These are phyloP conservation scores for Neonectria faginata DNA, from an alignment of 2,329 filamentous ascomycete genomes.

Conservation along the genomic window DNA sequence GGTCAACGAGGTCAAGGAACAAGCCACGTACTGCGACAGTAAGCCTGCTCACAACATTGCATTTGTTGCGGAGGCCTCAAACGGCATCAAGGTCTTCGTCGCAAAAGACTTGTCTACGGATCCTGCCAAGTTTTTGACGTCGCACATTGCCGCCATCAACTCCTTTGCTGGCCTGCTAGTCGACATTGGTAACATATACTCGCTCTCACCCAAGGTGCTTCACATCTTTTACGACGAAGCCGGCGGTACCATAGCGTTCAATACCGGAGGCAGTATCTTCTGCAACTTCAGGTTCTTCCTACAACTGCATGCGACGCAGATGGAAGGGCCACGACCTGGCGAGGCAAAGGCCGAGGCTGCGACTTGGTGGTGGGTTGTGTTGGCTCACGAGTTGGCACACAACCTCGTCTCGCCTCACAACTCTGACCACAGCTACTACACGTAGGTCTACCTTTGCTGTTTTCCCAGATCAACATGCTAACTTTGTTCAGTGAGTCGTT, in stretches of 20 bases:
- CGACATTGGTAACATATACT: constrained; percentile 79
- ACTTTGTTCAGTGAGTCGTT: constrained; percentile 72
- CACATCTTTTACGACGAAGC: constrained; percentile 89
- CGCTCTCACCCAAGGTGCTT: constrained; percentile 73
- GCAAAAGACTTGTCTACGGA: constrained; percentile 64
- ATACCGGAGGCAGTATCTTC: constrained; percentile 86
- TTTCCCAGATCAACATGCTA: constrained; percentile 29
- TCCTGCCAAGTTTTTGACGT: constrained; percentile 66
- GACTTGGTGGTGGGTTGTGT: constrained; percentile 94
- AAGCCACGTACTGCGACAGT: constrained; percentile 87
- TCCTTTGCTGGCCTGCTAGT: constrained; percentile 76
- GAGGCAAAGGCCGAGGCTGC: constrained; percentile 74
- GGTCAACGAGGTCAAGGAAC: constrained; percentile 81
- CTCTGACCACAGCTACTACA: constrained; percentile 85
- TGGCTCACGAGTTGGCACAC: constrained; percentile 95
- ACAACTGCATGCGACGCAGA: constrained; percentile 74
- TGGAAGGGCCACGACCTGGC: constrained; percentile 50
- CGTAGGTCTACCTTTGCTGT: constrained; percentile 57
- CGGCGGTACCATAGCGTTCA: constrained; percentile 92
- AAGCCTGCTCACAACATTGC: constrained; percentile 78
- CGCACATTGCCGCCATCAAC: constrained; percentile 72
- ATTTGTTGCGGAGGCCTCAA: constrained; percentile 76
- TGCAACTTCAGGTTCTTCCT: constrained; percentile 92
- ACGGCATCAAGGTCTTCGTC: constrained; percentile 80
- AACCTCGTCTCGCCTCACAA: constrained; percentile 86